phyloP scores from a whole-genome alignment of 192 early-diverging fungal species.

The Dispira parvispora region DNA sequence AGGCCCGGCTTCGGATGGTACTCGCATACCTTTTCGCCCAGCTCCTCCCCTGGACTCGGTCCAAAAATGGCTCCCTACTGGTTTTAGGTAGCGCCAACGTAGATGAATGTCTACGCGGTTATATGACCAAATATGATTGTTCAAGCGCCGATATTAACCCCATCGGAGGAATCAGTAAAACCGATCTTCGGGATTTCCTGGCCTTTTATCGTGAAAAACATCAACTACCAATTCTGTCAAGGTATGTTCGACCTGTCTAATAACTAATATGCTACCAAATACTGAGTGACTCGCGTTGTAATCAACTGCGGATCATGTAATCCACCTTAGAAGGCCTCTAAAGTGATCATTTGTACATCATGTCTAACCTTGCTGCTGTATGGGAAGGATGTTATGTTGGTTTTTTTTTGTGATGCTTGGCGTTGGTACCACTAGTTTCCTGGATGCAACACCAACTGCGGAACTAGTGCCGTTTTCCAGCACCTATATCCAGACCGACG shows the following conservation, averaged over 20 bases:
- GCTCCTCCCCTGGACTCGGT: constrained; percentile 79
- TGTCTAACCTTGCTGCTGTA: constrained; percentile 5
- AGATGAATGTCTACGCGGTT: constrained; percentile 90
- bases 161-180: constrained; percentile 86
- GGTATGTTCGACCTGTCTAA: constrained; percentile 15
- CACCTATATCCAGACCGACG: constrained; percentile 74
- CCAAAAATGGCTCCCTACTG: constrained; percentile 47
- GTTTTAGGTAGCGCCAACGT: constrained; percentile 96
- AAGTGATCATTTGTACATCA: neutral
- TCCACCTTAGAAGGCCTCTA: neutral
- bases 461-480: constrained; percentile 86
- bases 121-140: constrained; percentile 98
- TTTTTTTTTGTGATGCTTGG: neutral
- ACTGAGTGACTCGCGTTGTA: neutral
- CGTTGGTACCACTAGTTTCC: constrained; percentile 32
- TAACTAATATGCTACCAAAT: neutral
- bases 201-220: constrained; percentile 43
- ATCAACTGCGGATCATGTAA: neutral
- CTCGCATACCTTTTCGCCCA: constrained; percentile 90
- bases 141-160: constrained; percentile 94
- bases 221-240: constrained; percentile 45
- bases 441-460: constrained; percentile 79
- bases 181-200: constrained; percentile 73
- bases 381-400: neutral
- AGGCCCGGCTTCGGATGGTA: constrained; percentile 89